Percentiles rank a stretch among this genome's conserved stretches.
phyloP scores from a whole-genome alignment of 2,329 filamentous ascomycete species.

The Daldinia sp. region DNA sequence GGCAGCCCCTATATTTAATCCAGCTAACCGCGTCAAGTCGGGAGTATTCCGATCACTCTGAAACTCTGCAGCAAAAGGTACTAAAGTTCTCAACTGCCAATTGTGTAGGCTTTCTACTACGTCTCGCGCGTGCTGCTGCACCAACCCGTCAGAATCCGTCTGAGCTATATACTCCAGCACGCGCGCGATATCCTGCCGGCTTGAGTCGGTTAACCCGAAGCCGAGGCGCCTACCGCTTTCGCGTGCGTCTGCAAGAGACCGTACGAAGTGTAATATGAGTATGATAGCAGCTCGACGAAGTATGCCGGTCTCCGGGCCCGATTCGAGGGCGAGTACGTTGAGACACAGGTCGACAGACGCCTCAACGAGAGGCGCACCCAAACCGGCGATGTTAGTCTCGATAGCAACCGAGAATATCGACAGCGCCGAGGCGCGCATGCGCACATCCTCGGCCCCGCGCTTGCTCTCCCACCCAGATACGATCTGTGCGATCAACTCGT shows the following conservation, averaged over 20 bases:
- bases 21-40: constrained; percentile 53
- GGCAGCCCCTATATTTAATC: constrained; percentile 51
- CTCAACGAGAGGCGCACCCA: constrained; percentile 65
- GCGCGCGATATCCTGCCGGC: constrained; percentile 70
- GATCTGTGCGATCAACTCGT: constrained; percentile 68
- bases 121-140: constrained; percentile 73
- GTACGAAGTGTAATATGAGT: constrained; percentile 71
- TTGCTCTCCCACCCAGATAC: constrained; percentile 76
- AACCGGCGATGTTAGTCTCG: constrained; percentile 69
- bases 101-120: constrained; percentile 75
- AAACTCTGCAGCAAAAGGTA: constrained; percentile 53
- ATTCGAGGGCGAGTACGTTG: constrained; percentile 72
- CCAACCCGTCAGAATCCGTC: constrained; percentile 76
- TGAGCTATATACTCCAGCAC: constrained; percentile 72
- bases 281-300: constrained; percentile 75
- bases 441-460: constrained; percentile 74
- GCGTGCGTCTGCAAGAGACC: constrained; percentile 67
- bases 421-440: constrained; percentile 76
- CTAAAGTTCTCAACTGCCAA: constrained; percentile 67
- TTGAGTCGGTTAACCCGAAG: constrained; percentile 67
- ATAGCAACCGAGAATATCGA: constrained; percentile 72
- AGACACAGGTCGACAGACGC: constrained; percentile 72
- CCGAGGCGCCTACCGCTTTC: constrained; percentile 60
- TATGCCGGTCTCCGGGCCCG: constrained; percentile 70
- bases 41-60: constrained; percentile 29